Percentiles rank a stretch among this genome's conserved stretches.
These are phyloP conservation scores for Candida maesae DNA, from an alignment of 805 yeast species.

Conservation along the genomic window DNA sequence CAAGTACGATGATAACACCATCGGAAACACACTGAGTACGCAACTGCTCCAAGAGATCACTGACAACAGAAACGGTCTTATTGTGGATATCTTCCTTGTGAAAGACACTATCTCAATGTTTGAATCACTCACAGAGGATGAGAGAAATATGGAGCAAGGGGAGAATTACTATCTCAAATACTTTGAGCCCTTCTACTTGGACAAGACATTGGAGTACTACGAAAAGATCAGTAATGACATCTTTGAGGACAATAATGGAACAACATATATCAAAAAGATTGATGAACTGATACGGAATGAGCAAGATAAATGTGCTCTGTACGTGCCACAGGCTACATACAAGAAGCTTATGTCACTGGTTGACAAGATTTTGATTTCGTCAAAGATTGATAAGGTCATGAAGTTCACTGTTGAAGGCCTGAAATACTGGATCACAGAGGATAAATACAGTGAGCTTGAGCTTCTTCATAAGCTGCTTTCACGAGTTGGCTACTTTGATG, in stretches of 20 bases:
- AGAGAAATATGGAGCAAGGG: constrained; percentile 33
- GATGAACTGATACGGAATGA: constrained; percentile 59
- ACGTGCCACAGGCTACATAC: constrained; percentile 49
- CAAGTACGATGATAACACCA: constrained; percentile 41
- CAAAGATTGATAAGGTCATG: constrained; percentile 54
- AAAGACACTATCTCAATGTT: constrained; percentile 66
- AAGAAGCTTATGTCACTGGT: constrained; percentile 53
- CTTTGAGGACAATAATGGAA: constrained; percentile 43
- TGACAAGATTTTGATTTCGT: constrained; percentile 54
- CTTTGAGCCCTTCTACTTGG: constrained; percentile 65
- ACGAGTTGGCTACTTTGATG: constrained; percentile 52
- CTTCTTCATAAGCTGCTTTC: constrained; percentile 47
- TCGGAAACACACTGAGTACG: constrained; percentile 48
- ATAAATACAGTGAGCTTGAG: constrained; percentile 39
- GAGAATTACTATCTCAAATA: constrained; percentile 60
- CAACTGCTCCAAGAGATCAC: constrained; percentile 53
- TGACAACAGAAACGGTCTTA: constrained; percentile 51
- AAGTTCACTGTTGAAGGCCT: constrained; percentile 52
- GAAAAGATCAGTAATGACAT: constrained; percentile 41
- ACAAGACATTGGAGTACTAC: constrained; percentile 55
- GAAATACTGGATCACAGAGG: constrained; percentile 49
- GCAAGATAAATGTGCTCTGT: constrained; percentile 48
- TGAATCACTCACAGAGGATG: constrained; percentile 54
- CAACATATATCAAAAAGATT: constrained; percentile 50
- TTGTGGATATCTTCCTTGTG: constrained; percentile 54